These are phyloP conservation scores for Tuber microsphaerosporum DNA, from an alignment of 495 filamentous ascomycete genomes.

Conservation along the genomic window DNA sequence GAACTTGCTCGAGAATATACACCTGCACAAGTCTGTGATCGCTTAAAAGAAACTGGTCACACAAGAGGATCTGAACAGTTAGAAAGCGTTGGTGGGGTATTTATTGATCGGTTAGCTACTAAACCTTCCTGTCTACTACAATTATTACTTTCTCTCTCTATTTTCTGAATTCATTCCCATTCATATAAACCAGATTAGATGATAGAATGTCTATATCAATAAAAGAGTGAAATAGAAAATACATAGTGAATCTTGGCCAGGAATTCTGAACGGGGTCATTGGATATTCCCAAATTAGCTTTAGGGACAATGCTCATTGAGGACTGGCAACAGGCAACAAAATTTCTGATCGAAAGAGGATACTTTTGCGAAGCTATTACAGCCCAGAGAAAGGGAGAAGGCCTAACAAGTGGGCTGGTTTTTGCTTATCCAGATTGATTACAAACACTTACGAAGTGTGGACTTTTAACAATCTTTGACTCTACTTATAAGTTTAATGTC, in stretches of 20 bases:
- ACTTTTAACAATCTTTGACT: constrained; percentile 14
- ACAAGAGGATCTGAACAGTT: constrained; percentile 7
- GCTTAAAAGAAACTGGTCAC: constrained; percentile 3
- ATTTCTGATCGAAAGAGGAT: background rate
- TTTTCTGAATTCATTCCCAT: too few species aligned
- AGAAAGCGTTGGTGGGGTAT: constrained; percentile 6
- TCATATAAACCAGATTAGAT: too few species aligned
- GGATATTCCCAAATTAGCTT: constrained; percentile 5
- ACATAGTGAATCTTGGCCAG: constrained; percentile 7
- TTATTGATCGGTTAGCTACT: constrained; percentile 8
- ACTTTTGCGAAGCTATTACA: constrained; percentile 4
- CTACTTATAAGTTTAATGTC: constrained; percentile 7
- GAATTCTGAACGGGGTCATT: background rate
- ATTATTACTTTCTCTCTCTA: too few species aligned
- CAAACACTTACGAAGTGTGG: background rate
- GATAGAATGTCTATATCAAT: background rate
- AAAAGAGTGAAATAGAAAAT: constrained; percentile 7
- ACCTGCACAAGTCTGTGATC: constrained; percentile 8
- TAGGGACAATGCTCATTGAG: background rate
- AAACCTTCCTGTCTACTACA: too few species aligned
- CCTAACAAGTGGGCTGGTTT: background rate
- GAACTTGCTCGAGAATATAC: constrained; percentile 7
- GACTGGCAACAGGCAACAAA: constrained; percentile 9
- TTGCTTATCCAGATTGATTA: background rate
- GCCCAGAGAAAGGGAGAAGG: background rate